Conservation (phyloP, 805 yeast species). For the Isabelozyma heimii region DNA sequence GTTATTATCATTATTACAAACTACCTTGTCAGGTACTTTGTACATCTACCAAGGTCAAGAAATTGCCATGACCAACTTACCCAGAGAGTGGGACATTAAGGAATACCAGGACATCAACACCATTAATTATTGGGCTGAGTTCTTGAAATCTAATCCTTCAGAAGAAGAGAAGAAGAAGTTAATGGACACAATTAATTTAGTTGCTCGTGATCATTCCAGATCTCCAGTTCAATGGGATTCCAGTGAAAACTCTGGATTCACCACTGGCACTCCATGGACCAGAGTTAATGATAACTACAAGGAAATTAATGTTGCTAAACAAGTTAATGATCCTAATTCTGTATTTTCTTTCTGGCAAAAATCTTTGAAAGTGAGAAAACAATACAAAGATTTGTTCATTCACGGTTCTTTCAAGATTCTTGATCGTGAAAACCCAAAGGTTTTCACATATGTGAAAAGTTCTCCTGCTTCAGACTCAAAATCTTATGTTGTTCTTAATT, state of each 20-base stretch:
- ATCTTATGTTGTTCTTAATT: constrained; percentile 22
- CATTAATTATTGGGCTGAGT: constrained; percentile 32
- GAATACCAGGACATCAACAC: constrained; percentile 48
- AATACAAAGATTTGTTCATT: constrained; percentile 33
- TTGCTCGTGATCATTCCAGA: constrained; percentile 47
- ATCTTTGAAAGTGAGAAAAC: constrained; percentile 38
- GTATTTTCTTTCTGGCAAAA: constrained; percentile 41
- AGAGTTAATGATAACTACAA: constrained; percentile 42
- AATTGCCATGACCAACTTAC: constrained; percentile 47
- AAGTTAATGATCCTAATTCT: constrained; percentile 40
- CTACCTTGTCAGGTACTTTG: constrained; percentile 46
- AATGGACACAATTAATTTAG: constrained; percentile 25
- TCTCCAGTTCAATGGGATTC: constrained; percentile 51
- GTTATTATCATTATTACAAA: constrained; percentile 40
- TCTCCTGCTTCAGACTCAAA: neutral
- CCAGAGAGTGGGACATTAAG: constrained; percentile 38
- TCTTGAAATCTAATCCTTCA: constrained; percentile 8
- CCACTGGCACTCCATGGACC: constrained; percentile 47
- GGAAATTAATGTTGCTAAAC: constrained; percentile 43
- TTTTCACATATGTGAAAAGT: constrained; percentile 36
- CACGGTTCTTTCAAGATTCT: constrained; percentile 41
- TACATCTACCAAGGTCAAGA: constrained; percentile 57
- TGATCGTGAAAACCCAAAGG: constrained; percentile 35
- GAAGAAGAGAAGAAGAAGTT: constrained; percentile 6
- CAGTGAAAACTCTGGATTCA: constrained; percentile 41